phyloP scores from a whole-genome alignment of 768 basidiomycete genomes.

The Coprinopsis sp. region DNA sequence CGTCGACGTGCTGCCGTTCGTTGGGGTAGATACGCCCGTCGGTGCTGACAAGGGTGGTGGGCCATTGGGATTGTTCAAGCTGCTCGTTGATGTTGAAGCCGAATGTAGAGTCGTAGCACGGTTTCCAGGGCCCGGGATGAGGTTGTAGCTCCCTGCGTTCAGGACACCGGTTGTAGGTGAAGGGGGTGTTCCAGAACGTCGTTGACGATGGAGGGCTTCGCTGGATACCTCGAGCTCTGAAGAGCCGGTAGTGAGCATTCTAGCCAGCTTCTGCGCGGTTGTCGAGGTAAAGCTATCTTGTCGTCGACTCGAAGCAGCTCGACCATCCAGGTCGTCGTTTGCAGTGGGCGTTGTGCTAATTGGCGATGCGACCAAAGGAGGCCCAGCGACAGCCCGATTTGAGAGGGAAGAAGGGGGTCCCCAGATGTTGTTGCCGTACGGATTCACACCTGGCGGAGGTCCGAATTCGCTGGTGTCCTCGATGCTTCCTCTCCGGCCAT shows the following conservation, averaged over 20 bases:
- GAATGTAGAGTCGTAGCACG: neutral
- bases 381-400: neutral
- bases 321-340: neutral
- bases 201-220: neutral
- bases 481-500: neutral
- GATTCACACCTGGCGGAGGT: neutral
- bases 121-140: conserved; percentile 9
- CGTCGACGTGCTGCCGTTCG: too few species aligned
- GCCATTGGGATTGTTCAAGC: too few species aligned
- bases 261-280: neutral
- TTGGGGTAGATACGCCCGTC: too few species aligned
- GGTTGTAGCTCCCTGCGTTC: too few species aligned
- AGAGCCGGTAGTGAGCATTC: neutral
- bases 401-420: neutral
- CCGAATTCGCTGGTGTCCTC: neutral
- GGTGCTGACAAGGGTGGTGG: too few species aligned
- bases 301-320: neutral
- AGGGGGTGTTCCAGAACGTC: neutral
- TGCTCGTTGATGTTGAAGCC: too few species aligned
- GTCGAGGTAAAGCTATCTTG: neutral
- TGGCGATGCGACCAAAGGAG: neutral
- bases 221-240: neutral
- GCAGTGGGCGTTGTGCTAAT: neutral
- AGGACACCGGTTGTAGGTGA: conserved; percentile 14
- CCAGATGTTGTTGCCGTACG: neutral